Evolutionary conservation across 2,329 filamentous ascomycete genomes (phyloP).

Genomic region (Dactylonectria macrodidyma): DNA sequence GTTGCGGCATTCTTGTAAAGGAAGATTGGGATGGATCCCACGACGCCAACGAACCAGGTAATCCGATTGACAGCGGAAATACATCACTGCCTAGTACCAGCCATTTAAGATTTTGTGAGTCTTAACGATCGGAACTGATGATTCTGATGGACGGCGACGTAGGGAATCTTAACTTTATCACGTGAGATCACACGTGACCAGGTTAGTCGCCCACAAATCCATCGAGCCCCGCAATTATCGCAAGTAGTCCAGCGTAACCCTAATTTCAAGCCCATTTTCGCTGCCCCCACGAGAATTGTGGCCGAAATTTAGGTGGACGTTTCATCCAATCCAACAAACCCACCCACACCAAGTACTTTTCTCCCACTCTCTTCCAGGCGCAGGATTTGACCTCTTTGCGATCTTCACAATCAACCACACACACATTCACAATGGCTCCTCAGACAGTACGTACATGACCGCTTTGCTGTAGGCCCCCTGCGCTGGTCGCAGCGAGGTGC

Average conservation of each 20-base stretch:
- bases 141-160: no score
- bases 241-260: conserved; percentile 50
- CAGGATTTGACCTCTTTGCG: conserved; percentile 86
- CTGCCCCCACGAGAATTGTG: conserved; percentile 48
- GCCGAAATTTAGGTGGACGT: conserved; percentile 33
- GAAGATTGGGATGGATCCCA: no score
- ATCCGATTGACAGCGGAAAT: no score
- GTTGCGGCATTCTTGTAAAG: no score
- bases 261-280: conserved; percentile 50
- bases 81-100: no score
- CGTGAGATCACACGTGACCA: conserved; percentile 1
- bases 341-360: conserved; percentile 28
- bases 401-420: conserved; percentile 53
- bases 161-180: not conserved
- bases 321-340: conserved; percentile 19
- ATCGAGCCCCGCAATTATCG: conserved; percentile 35
- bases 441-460: conserved; percentile 86
- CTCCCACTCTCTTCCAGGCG: conserved; percentile 62
- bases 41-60: no score
- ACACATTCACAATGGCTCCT: conserved; percentile 81
- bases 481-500: conserved; percentile 30
- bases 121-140: no score
- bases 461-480: conserved; percentile 91
- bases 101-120: no score
- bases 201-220: not conserved